These are phyloP conservation scores for Raphanus sativus DNA, from an alignment of 345 rosid genomes.

Conservation along the genomic window DNA sequence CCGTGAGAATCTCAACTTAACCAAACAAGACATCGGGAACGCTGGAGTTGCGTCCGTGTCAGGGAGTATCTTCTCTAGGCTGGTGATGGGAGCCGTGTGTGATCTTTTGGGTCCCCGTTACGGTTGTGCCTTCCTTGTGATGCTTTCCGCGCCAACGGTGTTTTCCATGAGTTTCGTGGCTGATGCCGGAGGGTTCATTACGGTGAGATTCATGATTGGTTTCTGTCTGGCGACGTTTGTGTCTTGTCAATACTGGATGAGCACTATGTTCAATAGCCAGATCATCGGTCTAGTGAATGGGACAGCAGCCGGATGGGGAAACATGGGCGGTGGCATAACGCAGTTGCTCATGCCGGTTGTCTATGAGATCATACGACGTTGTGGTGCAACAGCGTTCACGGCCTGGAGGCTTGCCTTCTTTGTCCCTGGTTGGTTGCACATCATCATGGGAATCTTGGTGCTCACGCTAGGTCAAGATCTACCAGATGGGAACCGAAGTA, in stretches of 20 bases:
- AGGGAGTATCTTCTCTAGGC: slow-evolving; percentile 76
- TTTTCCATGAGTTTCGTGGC: slow-evolving; percentile 67
- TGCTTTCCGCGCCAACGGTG: slow-evolving; percentile 71
- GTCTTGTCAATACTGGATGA: slow-evolving; percentile 91
- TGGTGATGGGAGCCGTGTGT: slow-evolving; percentile 72
- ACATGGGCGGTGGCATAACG: slow-evolving; percentile 81
- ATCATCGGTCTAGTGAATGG: slow-evolving; percentile 78
- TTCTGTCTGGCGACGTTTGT: slow-evolving; percentile 83
- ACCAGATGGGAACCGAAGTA: slow-evolving; percentile 65
- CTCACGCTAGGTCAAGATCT: slow-evolving; percentile 76
- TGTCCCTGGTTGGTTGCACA: slow-evolving; percentile 61
- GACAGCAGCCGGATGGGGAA: slow-evolving; percentile 86
- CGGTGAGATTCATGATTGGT: slow-evolving; percentile 78
- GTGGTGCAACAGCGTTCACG: slow-evolving; percentile 64
- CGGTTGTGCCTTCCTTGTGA: slow-evolving; percentile 68
- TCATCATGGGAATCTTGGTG: slow-evolving; percentile 66
- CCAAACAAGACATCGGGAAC: slow-evolving; percentile 63
- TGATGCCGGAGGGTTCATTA: slow-evolving; percentile 52
- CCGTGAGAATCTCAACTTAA: slow-evolving; percentile 66
- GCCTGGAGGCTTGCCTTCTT: slow-evolving; percentile 87
- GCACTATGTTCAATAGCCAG: slow-evolving; percentile 77
- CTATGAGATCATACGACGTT: slow-evolving; percentile 49
- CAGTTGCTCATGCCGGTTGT: slow-evolving; percentile 75
- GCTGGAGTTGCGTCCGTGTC: slow-evolving; percentile 84
- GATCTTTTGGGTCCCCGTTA: slow-evolving; percentile 72